Evolutionary conservation across 106 monocot genomes (phyloP).

Genomic region (Ottelia alismoides): DNA sequence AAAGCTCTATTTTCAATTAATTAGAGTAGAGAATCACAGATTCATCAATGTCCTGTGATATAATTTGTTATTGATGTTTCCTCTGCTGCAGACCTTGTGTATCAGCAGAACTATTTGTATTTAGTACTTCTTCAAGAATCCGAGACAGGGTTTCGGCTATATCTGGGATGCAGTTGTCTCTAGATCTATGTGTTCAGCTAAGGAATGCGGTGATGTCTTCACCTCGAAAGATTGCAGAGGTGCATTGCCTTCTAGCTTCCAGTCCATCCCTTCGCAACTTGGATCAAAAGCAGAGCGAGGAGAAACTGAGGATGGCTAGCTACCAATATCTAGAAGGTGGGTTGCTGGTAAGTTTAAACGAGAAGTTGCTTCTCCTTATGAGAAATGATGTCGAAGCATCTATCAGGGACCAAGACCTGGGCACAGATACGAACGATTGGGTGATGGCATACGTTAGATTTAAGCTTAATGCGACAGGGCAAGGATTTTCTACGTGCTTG

Average conservation of each 20-base stretch:
- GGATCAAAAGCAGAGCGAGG: conserved; percentile 10
- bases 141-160: conserved; percentile 10
- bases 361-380: conserved; percentile 20
- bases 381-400: not conserved
- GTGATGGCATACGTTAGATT: conserved; percentile 27
- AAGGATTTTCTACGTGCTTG: conserved; percentile 53
- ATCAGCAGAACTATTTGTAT: conserved; percentile 56
- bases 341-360: conserved; percentile 26
- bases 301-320: not conserved
- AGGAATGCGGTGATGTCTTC: conserved; percentile 14
- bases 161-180: conserved; percentile 27
- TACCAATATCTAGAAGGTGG: not conserved
- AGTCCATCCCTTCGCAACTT: conserved; percentile 14
- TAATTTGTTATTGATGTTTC: no score
- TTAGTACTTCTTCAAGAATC: conserved; percentile 19
- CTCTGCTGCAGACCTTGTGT: conserved; percentile 49
- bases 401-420: not conserved
- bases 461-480: conserved; percentile 28
- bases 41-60: no score
- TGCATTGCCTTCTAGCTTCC: conserved; percentile 43
- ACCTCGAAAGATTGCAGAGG: conserved; percentile 17
- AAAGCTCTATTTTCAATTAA: no score
- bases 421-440: conserved; percentile 2
- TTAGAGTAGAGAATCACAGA: no score
- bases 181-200: conserved; percentile 55